These are phyloP conservation scores for Alnus rubra DNA, from an alignment of 306 rosid genomes.

Conservation along the genomic window DNA sequence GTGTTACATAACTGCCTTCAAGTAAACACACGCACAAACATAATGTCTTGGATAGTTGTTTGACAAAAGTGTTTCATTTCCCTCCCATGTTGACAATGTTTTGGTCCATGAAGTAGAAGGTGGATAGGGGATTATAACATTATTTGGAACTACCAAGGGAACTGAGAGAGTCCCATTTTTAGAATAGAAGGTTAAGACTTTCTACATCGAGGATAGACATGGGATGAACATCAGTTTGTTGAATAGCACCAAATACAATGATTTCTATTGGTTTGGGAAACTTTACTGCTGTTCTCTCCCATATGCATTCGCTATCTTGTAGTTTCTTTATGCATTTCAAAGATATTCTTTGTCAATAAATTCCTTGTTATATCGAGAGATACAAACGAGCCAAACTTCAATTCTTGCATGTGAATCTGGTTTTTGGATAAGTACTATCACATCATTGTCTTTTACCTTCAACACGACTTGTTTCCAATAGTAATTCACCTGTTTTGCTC, in stretches of 20 bases:
- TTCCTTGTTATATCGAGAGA: neutral
- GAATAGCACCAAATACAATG: no score
- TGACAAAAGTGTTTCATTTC: no score
- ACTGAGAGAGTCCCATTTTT: no score
- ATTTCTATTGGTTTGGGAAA: neutral
- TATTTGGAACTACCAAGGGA: neutral
- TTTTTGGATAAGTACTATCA: slow-evolving; percentile 9
- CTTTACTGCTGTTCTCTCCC: neutral
- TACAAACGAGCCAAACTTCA: neutral
- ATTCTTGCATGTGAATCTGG: slow-evolving; percentile 20
- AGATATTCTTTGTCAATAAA: neutral
- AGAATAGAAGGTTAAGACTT: no score
- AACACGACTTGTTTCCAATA: slow-evolving; percentile 19
- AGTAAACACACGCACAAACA: no score
- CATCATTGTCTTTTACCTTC: slow-evolving; percentile 21
- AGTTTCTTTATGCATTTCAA: neutral
- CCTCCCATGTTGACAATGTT: no score
- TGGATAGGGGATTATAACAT: neutral
- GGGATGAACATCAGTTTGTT: no score
- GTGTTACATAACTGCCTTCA: neutral
- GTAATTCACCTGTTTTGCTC: slow-evolving; percentile 33
- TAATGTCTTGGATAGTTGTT: no score
- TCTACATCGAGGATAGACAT: no score
- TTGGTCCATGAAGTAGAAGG: no score
- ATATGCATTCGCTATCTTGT: neutral